Base-by-base conservation (phyloP, 2,329 filamentous ascomycete species). In the Phyllosticta citriasiana region DNA sequence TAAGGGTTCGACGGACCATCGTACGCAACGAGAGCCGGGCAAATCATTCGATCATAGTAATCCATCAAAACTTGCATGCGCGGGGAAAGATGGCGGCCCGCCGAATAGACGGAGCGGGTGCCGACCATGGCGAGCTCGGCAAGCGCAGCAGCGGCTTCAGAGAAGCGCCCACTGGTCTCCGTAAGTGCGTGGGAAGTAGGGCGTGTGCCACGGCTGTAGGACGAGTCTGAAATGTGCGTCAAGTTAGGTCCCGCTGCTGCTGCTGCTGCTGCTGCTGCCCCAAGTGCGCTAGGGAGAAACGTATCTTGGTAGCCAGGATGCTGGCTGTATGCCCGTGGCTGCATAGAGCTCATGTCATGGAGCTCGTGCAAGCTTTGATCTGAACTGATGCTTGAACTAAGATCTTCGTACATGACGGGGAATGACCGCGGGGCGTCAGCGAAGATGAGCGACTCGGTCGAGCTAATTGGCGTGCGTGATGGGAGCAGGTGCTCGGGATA, bases 31-130 rank as follows among this genome's bases (percentile, higher is more conserved):
- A 97, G 89, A 63, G 91, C 90, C 4, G 90, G 89, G 66, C 91
- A 94, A 77, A 97, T 92, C 70, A 90, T 89, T 73, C 91, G 91
- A 70, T 92, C 88, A 75, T 96, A 97, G 75, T 96, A 96, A 71
- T 95, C 88, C 78, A 97, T 88, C 70, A 96, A 87, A 74, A 88
- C 95, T 66, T 88, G 87, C 78, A 96, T 88, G 70, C 91, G 88
- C 62, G 87, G 84, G 63, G 89, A 85, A 68, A 89, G 77, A 67
- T 80, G 78, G 83, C 58, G 59, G 54, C 27, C 14, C 14, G 56
- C 52, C 24, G 47, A 53, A 26, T 53, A 24, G 33, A 55, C n/a
- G n/a, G 22, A 55, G 27, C 53, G 59, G 14, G 54, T 53, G 53
- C 40, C 19, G 25, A 22, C 35, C 25, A 35, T 24, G 19, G 40